Evolutionary conservation across 257 asterid species (phyloP), one percentile per base, ranked within the genome.

Genomic region (Jasminum sambac): DNA sequence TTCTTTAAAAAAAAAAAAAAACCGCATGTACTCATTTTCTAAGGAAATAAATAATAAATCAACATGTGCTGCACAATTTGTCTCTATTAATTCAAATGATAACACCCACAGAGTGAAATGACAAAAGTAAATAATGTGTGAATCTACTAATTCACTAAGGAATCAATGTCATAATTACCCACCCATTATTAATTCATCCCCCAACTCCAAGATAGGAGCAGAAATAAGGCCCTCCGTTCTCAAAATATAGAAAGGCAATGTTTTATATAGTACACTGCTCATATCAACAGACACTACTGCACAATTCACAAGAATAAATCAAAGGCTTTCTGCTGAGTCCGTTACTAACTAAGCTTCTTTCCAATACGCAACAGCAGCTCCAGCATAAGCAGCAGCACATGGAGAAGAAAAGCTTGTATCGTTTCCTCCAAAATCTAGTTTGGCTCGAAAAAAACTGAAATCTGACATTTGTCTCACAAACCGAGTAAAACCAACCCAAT

Each of bases 381-480:
- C 87, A 64, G 77, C 70, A 68, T 74, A 77, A 61, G 86, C 82
- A 25, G 86, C 72, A 16, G 83, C 81, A 11, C 83, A 72, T 62
- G 84, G 66, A 34, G 88, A 83, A 39, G 81, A 77, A 72, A 67
- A 64, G 46, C 66, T 44, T 11, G 61, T 52, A 46, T 76, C 78
- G 34, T 84, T 88, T 42, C 89, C 94, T 50, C 86, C 89, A 23
- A 76, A 80, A 69, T 79, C 86, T 78, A 74, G 76, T 57, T 72
- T 79, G 64, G 78, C 82, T 59, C 77, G 87, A 73, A 82, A 80
- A 74, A 48, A 44, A 79, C 74, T 82, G 63, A 74, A 68, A 63
- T 78, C 80, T 2, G 94, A 78, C 82, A 88, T 85, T 46, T 82
- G 88, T 68, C 85, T 85, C 77, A 87, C 92, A 67, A 90, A 88